Evolutionary conservation across 2,329 filamentous ascomycete genomes (phyloP).

Genomic region (Talaromyces sp.): DNA sequence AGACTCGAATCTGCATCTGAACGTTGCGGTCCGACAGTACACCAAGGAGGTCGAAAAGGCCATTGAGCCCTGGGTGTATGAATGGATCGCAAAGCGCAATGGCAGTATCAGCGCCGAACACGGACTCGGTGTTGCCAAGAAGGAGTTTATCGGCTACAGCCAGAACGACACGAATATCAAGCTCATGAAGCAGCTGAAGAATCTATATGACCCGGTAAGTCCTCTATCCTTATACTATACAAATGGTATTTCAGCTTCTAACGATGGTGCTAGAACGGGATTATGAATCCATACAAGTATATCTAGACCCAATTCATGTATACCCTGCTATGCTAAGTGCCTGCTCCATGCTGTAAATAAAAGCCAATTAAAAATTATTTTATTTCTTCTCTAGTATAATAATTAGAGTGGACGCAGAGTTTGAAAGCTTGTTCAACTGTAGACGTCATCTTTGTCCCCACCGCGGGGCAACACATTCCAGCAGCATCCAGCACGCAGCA

Average conservation of each 20-base stretch:
- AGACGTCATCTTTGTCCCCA: constrained; percentile 9
- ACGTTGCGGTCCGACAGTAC: constrained; percentile 76
- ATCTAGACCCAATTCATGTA: constrained; percentile 42
- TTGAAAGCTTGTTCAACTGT: background rate
- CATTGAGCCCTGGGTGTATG: constrained; percentile 93
- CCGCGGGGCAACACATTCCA: background rate
- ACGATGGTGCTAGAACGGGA: constrained; percentile 66
- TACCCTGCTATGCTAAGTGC: background rate
- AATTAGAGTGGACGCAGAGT: background rate
- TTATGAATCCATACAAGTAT: constrained; percentile 99
- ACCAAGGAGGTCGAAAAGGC: constrained; percentile 80
- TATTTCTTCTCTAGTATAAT: background rate
- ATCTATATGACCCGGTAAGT: constrained; percentile 86
- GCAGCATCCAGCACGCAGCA: background rate
- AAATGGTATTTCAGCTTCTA: constrained; percentile 8
- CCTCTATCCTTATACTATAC: background rate
- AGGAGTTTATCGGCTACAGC: constrained; percentile 91
- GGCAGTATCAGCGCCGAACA: constrained; percentile 98
- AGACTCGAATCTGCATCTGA: constrained; percentile 90
- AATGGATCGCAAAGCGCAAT: constrained; percentile 84
- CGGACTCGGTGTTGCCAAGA: constrained; percentile 89
- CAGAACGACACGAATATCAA: constrained; percentile 79
- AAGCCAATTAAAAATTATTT: background rate
- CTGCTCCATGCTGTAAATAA: background rate
- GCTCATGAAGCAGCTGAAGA: constrained; percentile 94